A percentile compares a stretch with the other conserved stretches of the same genome.
Evolutionary conservation across 2,329 filamentous ascomycete species (phyloP).

Genomic region (Dactylonectria macrodidyma): DNA sequence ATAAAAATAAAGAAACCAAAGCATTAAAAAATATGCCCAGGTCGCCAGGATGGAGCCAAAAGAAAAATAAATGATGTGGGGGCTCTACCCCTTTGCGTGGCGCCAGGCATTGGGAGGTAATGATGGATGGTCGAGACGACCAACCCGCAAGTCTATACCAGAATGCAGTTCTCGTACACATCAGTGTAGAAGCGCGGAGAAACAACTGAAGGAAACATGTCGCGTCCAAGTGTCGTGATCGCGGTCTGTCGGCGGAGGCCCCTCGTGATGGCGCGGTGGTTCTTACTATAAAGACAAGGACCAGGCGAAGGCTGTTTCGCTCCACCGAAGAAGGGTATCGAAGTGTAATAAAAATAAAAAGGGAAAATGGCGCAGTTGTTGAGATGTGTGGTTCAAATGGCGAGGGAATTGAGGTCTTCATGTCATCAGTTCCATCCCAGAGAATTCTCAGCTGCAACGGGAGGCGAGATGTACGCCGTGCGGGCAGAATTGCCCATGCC

Average conservation of each 20-base stretch:
- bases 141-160: conserved; percentile 48
- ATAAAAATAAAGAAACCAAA: conserved; percentile 32
- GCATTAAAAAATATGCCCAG: conserved; percentile 44
- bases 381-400: conserved; percentile 38
- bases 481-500: conserved; percentile 68
- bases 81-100: conserved; percentile 47
- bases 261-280: conserved; percentile 15
- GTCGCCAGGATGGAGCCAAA: conserved; percentile 49
- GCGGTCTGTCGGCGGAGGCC: conserved; percentile 26
- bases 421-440: conserved; percentile 86
- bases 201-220: conserved; percentile 41
- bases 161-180: conserved; percentile 40
- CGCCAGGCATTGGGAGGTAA: conserved; percentile 40
- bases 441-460: conserved; percentile 94
- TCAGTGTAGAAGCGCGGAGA: conserved; percentile 41
- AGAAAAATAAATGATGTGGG: conserved; percentile 40
- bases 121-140: conserved; percentile 38
- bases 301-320: conserved; percentile 41
- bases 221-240: conserved; percentile 41
- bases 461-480: conserved; percentile 83
- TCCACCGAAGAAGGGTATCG: conserved; percentile 54
- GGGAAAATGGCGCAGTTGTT: conserved; percentile 42
- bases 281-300: conserved; percentile 9
- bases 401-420: conserved; percentile 32
- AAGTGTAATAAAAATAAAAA: conserved; percentile 44